Conservation (phyloP, 2,329 filamentous ascomycete genomes). For the Pleoardoris graminearum region DNA sequence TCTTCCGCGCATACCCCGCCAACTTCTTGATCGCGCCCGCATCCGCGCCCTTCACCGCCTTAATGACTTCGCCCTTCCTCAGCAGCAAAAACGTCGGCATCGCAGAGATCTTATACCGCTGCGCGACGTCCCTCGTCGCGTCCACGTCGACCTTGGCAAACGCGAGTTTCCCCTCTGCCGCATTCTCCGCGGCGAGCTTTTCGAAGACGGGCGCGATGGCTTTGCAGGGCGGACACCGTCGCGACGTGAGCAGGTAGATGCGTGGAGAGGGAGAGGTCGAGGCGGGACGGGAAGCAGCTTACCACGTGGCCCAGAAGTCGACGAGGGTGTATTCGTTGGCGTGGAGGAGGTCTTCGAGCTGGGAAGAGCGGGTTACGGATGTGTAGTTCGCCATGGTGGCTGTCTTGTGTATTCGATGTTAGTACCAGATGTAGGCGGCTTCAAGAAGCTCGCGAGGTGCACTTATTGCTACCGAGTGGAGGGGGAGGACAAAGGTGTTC, state of each 20-base stretch:
- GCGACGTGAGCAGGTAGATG: neutral
- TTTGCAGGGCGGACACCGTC: slow-evolving; percentile 59
- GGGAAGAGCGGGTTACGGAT: neutral
- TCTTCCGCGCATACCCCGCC: slow-evolving; percentile 10
- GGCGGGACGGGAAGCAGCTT: neutral
- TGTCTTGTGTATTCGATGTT: too few species aligned
- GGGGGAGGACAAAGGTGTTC: too few species aligned
- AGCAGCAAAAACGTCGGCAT: slow-evolving; percentile 32
- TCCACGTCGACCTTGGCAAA: slow-evolving; percentile 61
- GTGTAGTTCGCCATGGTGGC: slow-evolving; percentile 7
- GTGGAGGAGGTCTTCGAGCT: slow-evolving; percentile 3
- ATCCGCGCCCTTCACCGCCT: slow-evolving; percentile 21
- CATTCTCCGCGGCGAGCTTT: slow-evolving; percentile 53
- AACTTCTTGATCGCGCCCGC: slow-evolving; percentile 6
- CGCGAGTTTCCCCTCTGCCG: slow-evolving; percentile 47
- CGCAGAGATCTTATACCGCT: slow-evolving; percentile 52
- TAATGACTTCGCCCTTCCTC: slow-evolving; percentile 15
- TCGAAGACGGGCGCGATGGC: slow-evolving; percentile 55
- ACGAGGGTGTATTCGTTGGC: slow-evolving; percentile 7
- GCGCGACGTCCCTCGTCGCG: slow-evolving; percentile 51
- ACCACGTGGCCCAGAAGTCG: slow-evolving; percentile 16
- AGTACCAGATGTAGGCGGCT: neutral
- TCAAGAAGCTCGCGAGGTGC: neutral
- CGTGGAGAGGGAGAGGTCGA: neutral
- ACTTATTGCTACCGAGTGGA: too few species aligned